A percentile compares a stretch with the other conserved stretches of the same genome.
These are phyloP conservation scores for Bipolaris gigantea DNA, from an alignment of 2,329 filamentous ascomycete species.

Conservation along the genomic window DNA sequence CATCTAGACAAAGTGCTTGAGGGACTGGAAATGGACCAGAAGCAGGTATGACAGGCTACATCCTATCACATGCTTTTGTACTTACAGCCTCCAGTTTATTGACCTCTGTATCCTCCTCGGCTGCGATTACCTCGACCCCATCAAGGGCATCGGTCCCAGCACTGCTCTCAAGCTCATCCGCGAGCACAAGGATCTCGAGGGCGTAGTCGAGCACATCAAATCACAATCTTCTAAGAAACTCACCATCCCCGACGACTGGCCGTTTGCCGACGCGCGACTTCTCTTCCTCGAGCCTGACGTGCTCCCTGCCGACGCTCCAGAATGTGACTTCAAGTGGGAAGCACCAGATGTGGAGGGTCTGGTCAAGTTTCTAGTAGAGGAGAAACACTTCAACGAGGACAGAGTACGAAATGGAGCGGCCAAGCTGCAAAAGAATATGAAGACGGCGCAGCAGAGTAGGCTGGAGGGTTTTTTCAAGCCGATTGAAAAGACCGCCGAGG, in stretches of 20 bases:
- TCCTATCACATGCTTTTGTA: constrained; percentile 1
- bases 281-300: constrained; percentile 94
- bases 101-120: constrained; percentile 97
- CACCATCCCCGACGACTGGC: constrained; percentile 92
- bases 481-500: constrained; percentile 80
- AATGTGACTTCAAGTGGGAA: constrained; percentile 98
- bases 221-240: constrained; percentile 70
- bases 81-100: constrained; percentile 68
- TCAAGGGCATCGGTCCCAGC: constrained; percentile 89
- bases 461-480: constrained; percentile 98
- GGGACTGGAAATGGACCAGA: constrained; percentile 82
- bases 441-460: constrained; percentile 85
- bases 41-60: constrained; percentile 63
- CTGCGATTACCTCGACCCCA: constrained; percentile 95
- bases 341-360: constrained; percentile 87
- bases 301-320: constrained; percentile 74
- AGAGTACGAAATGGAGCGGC: constrained; percentile 78
- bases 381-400: constrained; percentile 97
- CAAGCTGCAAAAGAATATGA: constrained; percentile 84
- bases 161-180: constrained; percentile 93
- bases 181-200: constrained; percentile 85
- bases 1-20: constrained; percentile 83
- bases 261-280: constrained; percentile 85
- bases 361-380: constrained; percentile 83
- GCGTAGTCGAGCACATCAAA: constrained; percentile 80